phyloP scores from a whole-genome alignment of 805 yeast species.

The Candida coleopterorum region DNA sequence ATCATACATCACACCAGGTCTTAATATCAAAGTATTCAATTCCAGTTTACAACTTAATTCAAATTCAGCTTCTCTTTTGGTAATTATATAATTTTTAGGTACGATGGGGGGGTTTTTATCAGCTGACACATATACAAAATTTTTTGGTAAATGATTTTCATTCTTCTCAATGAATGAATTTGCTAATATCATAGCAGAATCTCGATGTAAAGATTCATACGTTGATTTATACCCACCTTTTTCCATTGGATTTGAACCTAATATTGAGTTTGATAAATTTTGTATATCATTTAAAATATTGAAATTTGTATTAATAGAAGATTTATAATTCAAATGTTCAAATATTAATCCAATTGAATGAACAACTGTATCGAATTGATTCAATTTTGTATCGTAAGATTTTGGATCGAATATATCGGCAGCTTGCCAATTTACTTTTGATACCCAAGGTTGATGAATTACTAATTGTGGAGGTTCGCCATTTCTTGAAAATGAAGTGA shows the following conservation, averaged over 20 bases:
- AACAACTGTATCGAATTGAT: slow-evolving; percentile 60
- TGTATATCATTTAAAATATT: slow-evolving; percentile 29
- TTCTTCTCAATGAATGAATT: slow-evolving; percentile 42
- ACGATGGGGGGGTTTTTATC: slow-evolving; percentile 64
- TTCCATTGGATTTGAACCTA: slow-evolving; percentile 61
- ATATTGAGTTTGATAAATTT: slow-evolving; percentile 26
- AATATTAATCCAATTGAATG: slow-evolving; percentile 78
- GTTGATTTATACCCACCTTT: slow-evolving; percentile 37
- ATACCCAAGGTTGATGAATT: slow-evolving; percentile 47
- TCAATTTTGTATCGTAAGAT: slow-evolving; percentile 46
- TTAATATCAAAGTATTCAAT: slow-evolving; percentile 57
- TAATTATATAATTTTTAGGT: slow-evolving; percentile 65
- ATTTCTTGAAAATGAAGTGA: slow-evolving; percentile 64
- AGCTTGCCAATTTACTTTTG: slow-evolving; percentile 57
- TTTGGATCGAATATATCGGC: slow-evolving; percentile 68
- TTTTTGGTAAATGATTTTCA: slow-evolving; percentile 10
- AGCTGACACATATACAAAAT: slow-evolving; percentile 76
- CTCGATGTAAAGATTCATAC: slow-evolving; percentile 62
- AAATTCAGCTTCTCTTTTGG: slow-evolving; percentile 75
- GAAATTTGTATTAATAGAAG: slow-evolving; percentile 39
- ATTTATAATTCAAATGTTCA: slow-evolving; percentile 67
- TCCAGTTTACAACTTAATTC: slow-evolving; percentile 42
- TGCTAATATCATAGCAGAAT: slow-evolving; percentile 64
- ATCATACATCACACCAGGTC: slow-evolving; percentile 87
- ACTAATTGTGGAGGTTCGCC: slow-evolving; percentile 39